phyloP scores from a whole-genome alignment of 805 yeast species.

The Metschnikowia picachoensis region DNA sequence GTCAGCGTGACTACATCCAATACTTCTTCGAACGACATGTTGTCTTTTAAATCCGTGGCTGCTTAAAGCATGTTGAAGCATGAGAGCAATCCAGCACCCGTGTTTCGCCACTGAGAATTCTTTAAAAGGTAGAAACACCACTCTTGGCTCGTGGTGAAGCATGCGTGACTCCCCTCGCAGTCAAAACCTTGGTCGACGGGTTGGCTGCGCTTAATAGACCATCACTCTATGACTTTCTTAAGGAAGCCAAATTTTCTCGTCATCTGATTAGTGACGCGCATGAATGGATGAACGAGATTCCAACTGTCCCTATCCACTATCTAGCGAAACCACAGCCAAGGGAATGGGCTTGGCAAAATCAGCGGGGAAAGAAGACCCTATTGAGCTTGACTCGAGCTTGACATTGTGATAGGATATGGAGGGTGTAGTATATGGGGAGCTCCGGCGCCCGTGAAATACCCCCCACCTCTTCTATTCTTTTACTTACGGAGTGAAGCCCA shows the following conservation, averaged over 20 bases:
- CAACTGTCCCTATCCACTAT: conserved; percentile 28
- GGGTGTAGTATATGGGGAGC: too few species aligned
- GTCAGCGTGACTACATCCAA: conserved; percentile 32
- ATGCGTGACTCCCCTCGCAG: neutral
- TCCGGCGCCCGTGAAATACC: too few species aligned
- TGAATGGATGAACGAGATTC: neutral
- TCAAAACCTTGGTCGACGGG: conserved; percentile 10
- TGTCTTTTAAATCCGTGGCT: neutral
- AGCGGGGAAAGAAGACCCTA: conserved; percentile 40
- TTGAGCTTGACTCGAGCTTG: conserved; percentile 43
- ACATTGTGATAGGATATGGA: neutral
- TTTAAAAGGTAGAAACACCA: too few species aligned
- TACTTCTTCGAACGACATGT: conserved; percentile 33
- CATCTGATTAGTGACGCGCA: too few species aligned
- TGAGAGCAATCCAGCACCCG: neutral
- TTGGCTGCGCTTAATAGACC: conserved; percentile 9
- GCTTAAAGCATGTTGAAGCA: neutral
- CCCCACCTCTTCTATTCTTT: too few species aligned
- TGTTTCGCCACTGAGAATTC: too few species aligned
- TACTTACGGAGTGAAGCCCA: too few species aligned
- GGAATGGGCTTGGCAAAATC: conserved; percentile 20
- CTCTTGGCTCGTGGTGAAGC: too few species aligned
- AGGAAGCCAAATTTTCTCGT: too few species aligned
- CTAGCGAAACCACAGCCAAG: conserved; percentile 28
- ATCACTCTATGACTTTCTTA: too few species aligned